Evolutionary conservation across 768 basidiomycete genomes (phyloP).

Genomic region (Coprinopsis sp.): DNA sequence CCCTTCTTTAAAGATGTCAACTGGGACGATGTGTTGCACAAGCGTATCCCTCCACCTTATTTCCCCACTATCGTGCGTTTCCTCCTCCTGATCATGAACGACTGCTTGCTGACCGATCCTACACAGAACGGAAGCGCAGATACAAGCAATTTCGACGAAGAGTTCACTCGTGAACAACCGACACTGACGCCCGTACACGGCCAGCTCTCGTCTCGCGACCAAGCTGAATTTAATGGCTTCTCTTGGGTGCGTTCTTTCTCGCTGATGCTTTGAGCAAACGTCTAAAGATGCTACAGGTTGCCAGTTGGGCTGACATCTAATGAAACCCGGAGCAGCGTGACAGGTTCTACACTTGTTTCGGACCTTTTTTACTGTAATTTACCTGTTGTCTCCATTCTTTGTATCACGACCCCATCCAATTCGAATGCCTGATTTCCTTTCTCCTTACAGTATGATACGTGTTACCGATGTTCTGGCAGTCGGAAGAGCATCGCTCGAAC

Average conservation of each 20-base stretch:
- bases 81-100: not conserved
- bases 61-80: constrained; percentile 87
- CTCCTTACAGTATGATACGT: no score
- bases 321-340: constrained; percentile 15
- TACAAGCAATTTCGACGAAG: constrained; percentile 93
- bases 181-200: constrained; percentile 97
- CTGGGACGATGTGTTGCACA: constrained; percentile 95
- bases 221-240: constrained; percentile 95
- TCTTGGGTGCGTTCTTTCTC: constrained; percentile 63
- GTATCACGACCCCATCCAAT: no score
- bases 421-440: no score
- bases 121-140: constrained; percentile 76
- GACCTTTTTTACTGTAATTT: constrained; percentile 24
- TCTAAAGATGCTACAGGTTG: constrained; percentile 31
- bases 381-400: not conserved
- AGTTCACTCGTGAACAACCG: constrained; percentile 95
- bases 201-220: constrained; percentile 83
- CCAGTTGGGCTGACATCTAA: constrained; percentile 58
- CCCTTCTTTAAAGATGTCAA: constrained; percentile 98
- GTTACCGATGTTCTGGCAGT: no score
- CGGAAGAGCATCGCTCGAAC: no score
- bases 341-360: constrained; percentile 4
- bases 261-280: not conserved
- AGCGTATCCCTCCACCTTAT: constrained; percentile 95
- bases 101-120: not conserved